Evolutionary conservation across 805 yeast species (phyloP), one percentile per base, ranked within the genome.

Genomic region (Cephaloascus albidus): DNA sequence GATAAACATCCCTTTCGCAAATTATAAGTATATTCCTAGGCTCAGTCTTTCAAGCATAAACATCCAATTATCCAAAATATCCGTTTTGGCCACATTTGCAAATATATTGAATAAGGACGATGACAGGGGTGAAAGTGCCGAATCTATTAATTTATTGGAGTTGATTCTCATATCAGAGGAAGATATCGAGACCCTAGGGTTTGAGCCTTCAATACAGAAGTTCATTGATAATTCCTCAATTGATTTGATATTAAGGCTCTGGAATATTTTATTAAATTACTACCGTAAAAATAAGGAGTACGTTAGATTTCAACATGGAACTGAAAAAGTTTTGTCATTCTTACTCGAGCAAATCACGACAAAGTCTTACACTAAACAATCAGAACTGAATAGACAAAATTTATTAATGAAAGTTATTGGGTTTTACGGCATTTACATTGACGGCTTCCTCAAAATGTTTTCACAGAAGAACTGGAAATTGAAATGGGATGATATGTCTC

Each of bases 201-300:
- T 12, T 20, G 32, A 34, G 33, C 32, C 51, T 14, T 78, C 88
- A 5, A 78, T 87, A 55, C 63, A 69, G 18, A 56, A 63, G 10
- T 86, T 90, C 51, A 63, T 93, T 14, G 58, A 65, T 3, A 65
- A 63, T 10, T 77, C 94, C 0, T 76, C 93, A 0, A 62, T 82
- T 18, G 81, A 76, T 18, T 70, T 87, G 53, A 75, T 74, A 40
- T 60, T 88, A 31, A 79, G 80, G 39, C 58, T 93, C 2, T 89
- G 97, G 95, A 76, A 74, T 26, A 68, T 82, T 18, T 61, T 89
- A 15, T 68, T 86, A 36, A 75, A 72, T 45, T 70, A 71, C 40
- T 85, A 82, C 48, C 30, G 50, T 18, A 53, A 49, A 6, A 49
- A 46, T 14, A 38, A 44, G 5, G 44, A 52, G 18, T 33, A 57